Percentiles rank a stretch among this genome's conserved stretches.
Conservation (phyloP, 371 early-diverging fungal genomes). For the Funneliformis caledonium region DNA sequence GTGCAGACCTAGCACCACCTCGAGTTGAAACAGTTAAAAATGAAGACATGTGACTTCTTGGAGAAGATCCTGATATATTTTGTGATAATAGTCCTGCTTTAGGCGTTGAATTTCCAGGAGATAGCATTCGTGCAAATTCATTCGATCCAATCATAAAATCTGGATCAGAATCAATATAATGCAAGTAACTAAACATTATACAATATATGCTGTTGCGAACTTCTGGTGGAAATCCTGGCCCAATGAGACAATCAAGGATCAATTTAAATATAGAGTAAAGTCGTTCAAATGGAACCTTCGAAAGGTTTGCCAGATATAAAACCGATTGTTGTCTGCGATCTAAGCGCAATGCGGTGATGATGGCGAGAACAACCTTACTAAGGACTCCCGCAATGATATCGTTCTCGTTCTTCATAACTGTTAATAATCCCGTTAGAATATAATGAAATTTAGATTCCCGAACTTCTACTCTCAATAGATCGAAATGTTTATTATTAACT, state of each 20-base stretch:
- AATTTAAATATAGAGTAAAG: conserved; percentile 62
- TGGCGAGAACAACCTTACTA: conserved; percentile 61
- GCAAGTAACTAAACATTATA: conserved; percentile 72
- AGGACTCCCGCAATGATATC: conserved; percentile 62
- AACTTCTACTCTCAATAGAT: conserved; percentile 58
- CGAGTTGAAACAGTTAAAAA: conserved; percentile 5
- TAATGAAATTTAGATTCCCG: conserved; percentile 67
- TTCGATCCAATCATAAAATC: not conserved
- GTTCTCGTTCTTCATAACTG: conserved; percentile 59
- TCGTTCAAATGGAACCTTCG: conserved; percentile 57
- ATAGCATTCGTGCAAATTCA: not conserved
- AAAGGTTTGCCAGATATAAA: conserved; percentile 25
- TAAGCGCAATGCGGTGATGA: conserved; percentile 55
- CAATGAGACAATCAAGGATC: conserved; percentile 69
- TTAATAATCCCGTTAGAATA: conserved; percentile 62
- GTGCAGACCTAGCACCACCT: conserved; percentile 37
- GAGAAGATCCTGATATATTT: conserved; percentile 6
- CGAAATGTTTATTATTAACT: conserved; percentile 68
- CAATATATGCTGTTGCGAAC: conserved; percentile 86
- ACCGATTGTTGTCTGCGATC: conserved; percentile 43
- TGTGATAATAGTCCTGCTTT: too few relatives aligned
- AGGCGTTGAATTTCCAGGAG: too few relatives aligned
- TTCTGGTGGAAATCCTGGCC: conserved; percentile 61
- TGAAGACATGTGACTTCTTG: not conserved
- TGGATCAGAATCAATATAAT: conserved; percentile 50